Conservation (phyloP, 345 rosid genomes). For the Arabidopsis thaliana region TAIR10.1 NC_003075.7:16483501-16484000, state of each 20-base stretch:
- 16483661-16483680: conserved; percentile 81
- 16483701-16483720: conserved; percentile 81
- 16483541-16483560: conserved; percentile 93
- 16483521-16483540: conserved; percentile 39
- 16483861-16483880: not conserved
- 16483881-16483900: conserved; percentile 2
- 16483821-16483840: conserved; percentile 77
- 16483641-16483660: conserved; percentile 76
- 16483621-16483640: conserved; percentile 81
- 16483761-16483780: conserved; percentile 84
- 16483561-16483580: conserved; percentile 83
- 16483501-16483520: not conserved
- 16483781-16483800: conserved; percentile 92
- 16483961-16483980: conserved; percentile 41
- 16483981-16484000: conserved; percentile 45
- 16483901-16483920: conserved; percentile 6
- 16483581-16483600: conserved; percentile 75
- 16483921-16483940: conserved; percentile 56
- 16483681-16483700: conserved; percentile 76
- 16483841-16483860: conserved; percentile 9
- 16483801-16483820: conserved; percentile 88
- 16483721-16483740: conserved; percentile 80
- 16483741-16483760: conserved; percentile 70
- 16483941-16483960: conserved; percentile 44
- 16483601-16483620: conserved; percentile 75